Base-by-base conservation (phyloP, 306 rosid genomes). In the Alnus rubra region DNA sequence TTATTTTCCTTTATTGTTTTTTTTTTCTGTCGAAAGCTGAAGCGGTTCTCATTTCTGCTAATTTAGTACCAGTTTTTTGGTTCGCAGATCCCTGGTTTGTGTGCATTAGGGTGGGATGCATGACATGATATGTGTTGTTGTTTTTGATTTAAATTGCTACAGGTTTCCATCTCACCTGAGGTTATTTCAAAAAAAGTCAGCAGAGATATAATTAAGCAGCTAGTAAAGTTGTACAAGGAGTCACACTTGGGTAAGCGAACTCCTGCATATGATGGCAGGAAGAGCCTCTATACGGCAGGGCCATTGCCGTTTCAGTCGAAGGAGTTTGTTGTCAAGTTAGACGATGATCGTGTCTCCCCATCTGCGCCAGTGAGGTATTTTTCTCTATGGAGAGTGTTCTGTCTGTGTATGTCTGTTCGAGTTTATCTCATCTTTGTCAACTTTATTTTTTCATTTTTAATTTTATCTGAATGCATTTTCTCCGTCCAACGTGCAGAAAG, bases 221-320 rank as follows among this genome's bases (percentile, higher is more conserved):
- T 94, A 0, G 74, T 78, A 0, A 1, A 7, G 0, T 1, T 44
- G 42, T 76, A 86, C 4, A 2, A 4, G 0, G 85, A 78, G 3
- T 65, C 91, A 0, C 56, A 70, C 0, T 7, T 94, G 6, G 93
- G 89, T 0, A 81, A 31, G 3, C 87, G 87, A 4, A 5, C 1
- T 1, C 84, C 89, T 0, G 97, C 92, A 0, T 94, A 84, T 2
- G 98, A 94, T 76, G 98, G 98, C 0, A 71, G 89, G 9, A 94
- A 91, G 54, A 88, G 84, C 56, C 74, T 94, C 2, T 94, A 45
- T 14, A 87, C 89, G 0, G 90, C 89, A 0, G 95, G 92, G 0
- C 51, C 87, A 0, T 73, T 95, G 10, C 98, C 98, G 0, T 95
- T 95, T 19, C 0, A 2, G 0, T 84, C 95, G 0, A 90, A 84